Base-by-base conservation (phyloP, 2,329 filamentous ascomycete species). In the Rasamsonia emersonii region DNA sequence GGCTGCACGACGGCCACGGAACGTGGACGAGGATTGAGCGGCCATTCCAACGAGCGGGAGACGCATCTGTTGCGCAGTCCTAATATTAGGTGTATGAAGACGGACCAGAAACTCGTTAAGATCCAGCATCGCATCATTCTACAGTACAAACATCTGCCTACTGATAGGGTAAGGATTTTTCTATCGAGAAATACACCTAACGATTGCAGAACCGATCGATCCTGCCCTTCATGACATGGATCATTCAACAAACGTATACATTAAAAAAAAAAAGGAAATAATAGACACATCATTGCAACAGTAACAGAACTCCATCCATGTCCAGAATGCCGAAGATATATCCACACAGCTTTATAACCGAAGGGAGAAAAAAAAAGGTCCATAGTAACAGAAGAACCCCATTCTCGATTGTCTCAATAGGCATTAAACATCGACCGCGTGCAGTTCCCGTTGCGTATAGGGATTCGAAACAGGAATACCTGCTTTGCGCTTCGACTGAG, bases 401-500 rank as follows among this genome's bases (percentile, higher is more conserved):
- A n/a, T n/a, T n/a, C n/a, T n/a, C n/a, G n/a, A n/a, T n/a, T n/a
- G n/a, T n/a, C n/a, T n/a, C n/a, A n/a, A n/a, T n/a, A n/a, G n/a
- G n/a, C n/a, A n/a, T 20, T 18, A 29, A 14, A 29, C 36, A 18
- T 37, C 32, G n/a, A 38, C 31, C 15, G 35, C 35, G 23, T 37
- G 35, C 10, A 38, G 16, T 21, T 38, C 33, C 27, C 50, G 41
- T 5, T 41, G 41, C 23, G 46, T 32, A 33, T 48, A 46, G n/a
- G 52, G 53, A 31, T 55, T 50, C 7, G 49, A 45, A 13, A 52
- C 49, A 7, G 55, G 38, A 18, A 61, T 48, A 24, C 57, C 57
- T 2, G 57, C 57, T 37, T 44, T 50, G 24, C 57, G 56, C 36
- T 57, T 56, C 7, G 57, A 61, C 24, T 53, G 53, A n/a, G 57